These are phyloP conservation scores for Penicillium sp. DNA, from an alignment of 2,329 filamentous ascomycete species.

Conservation along the genomic window DNA sequence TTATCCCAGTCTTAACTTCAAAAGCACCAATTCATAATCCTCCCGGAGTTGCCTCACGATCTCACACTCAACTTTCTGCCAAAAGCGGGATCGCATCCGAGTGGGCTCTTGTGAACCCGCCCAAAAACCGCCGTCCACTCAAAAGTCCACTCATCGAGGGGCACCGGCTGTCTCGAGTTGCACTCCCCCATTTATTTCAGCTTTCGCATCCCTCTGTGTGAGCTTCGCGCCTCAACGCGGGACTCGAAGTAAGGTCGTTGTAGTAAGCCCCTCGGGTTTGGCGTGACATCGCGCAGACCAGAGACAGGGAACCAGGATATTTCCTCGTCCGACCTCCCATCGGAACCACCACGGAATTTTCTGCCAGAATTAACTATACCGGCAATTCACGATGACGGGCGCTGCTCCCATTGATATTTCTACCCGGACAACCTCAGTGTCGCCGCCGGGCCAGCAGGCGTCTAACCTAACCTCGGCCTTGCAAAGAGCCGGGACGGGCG, in stretches of 20 bases:
- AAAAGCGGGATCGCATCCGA: slow-evolving; percentile 41
- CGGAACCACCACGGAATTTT: slow-evolving; percentile 29
- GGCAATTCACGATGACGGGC: slow-evolving; percentile 50
- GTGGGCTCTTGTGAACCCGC: slow-evolving; percentile 35
- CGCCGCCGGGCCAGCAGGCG: slow-evolving; percentile 60
- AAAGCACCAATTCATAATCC: too few species aligned
- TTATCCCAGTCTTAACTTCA: not conserved
- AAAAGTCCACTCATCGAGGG: slow-evolving; percentile 52
- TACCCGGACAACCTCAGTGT: slow-evolving; percentile 56
- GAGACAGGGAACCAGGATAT: slow-evolving; percentile 43
- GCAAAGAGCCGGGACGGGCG: slow-evolving; percentile 50
- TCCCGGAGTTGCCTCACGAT: too few species aligned
- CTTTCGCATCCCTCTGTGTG: slow-evolving; percentile 36
- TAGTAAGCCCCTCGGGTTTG: slow-evolving; percentile 50
- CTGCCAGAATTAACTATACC: slow-evolving; percentile 19
- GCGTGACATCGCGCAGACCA: slow-evolving; percentile 45
- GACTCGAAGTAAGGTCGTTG: slow-evolving; percentile 46
- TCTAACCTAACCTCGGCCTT: slow-evolving; percentile 65
- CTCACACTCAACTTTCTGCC: slow-evolving; percentile 27
- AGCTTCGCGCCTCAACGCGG: slow-evolving; percentile 53
- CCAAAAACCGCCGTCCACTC: slow-evolving; percentile 34
- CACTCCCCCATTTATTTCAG: slow-evolving; percentile 52
- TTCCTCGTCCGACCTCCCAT: slow-evolving; percentile 7
- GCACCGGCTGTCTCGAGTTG: slow-evolving; percentile 40
- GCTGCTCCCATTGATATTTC: slow-evolving; percentile 63